These are phyloP conservation scores for Collybia sp. DNA, from an alignment of 768 basidiomycete species.

Conservation along the genomic window DNA sequence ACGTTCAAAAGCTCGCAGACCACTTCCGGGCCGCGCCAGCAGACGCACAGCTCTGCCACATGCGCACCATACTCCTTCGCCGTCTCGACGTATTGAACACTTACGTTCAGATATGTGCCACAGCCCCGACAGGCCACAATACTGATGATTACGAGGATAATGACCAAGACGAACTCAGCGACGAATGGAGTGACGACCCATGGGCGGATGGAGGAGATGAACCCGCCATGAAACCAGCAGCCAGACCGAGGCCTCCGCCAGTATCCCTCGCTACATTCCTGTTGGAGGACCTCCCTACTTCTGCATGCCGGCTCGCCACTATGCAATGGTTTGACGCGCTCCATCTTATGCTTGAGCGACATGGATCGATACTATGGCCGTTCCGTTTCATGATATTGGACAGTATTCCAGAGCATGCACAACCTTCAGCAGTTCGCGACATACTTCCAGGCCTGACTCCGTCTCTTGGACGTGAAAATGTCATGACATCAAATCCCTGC, in stretches of 20 bases:
- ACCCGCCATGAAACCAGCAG: conserved; percentile 22
- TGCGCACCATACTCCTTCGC: conserved; percentile 66
- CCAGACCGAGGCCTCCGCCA: conserved; percentile 26
- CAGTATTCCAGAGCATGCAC: conserved; percentile 67
- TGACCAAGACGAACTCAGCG: conserved; percentile 45
- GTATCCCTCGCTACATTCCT: conserved; percentile 66
- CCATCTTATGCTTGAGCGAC: conserved; percentile 50
- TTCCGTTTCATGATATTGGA: conserved; percentile 67
- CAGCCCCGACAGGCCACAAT: conserved; percentile 17
- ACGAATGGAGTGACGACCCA: conserved; percentile 77
- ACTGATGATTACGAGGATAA: conserved; percentile 24
- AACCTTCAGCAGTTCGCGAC: conserved; percentile 55
- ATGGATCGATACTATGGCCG: conserved; percentile 58
- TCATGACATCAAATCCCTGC: conserved; percentile 32
- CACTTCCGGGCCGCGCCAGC: conserved; percentile 55
- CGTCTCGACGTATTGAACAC: conserved; percentile 69
- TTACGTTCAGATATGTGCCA: conserved; percentile 51
- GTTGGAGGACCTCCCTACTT: conserved; percentile 44
- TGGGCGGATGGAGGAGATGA: conserved; percentile 50
- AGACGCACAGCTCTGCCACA: conserved; percentile 59
- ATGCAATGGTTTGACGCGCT: conserved; percentile 55
- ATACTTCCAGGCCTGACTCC: conserved; percentile 62
- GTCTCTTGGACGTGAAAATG: conserved; percentile 38
- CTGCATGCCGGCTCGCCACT: conserved; percentile 66
- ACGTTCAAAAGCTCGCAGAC: conserved; percentile 26